Conservation (phyloP, 495 filamentous ascomycete species). For the Darksidea phi region DNA sequence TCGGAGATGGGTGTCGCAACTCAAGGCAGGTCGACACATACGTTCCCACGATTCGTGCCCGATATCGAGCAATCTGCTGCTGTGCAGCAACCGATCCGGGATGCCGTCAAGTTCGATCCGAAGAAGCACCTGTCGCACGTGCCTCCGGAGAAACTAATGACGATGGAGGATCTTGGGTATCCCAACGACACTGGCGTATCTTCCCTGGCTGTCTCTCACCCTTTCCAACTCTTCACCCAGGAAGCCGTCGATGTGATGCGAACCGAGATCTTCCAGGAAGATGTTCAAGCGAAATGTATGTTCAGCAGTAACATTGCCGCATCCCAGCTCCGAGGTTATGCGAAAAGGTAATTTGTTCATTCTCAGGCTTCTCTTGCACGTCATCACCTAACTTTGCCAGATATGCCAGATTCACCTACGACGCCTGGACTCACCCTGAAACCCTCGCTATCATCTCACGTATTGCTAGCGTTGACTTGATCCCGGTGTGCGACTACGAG, state of each 20-base stretch:
- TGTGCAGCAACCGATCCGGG: slow-evolving; percentile 17
- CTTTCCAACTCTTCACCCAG: slow-evolving; percentile 68
- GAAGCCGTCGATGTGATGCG: slow-evolving; percentile 67
- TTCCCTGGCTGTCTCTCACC: slow-evolving; percentile 66
- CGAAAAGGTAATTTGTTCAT: slow-evolving; percentile 56
- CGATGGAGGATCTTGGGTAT: slow-evolving; percentile 61
- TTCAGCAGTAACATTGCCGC: slow-evolving; percentile 65
- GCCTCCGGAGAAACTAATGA: slow-evolving; percentile 53
- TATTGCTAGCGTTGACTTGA: slow-evolving; percentile 71
- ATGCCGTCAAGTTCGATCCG: slow-evolving; percentile 48
- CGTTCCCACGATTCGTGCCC: slow-evolving; percentile 32
- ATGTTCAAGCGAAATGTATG: slow-evolving; percentile 64
- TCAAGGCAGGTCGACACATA: slow-evolving; percentile 15
- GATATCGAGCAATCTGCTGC: slow-evolving; percentile 33
- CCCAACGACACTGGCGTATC: slow-evolving; percentile 59
- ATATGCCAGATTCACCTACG: slow-evolving; percentile 65
- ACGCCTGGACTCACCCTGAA: slow-evolving; percentile 66
- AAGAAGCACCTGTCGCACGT: slow-evolving; percentile 57
- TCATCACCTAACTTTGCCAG: slow-evolving; percentile 37
- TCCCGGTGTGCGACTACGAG: slow-evolving; percentile 70
- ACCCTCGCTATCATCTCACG: slow-evolving; percentile 65
- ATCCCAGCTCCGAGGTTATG: slow-evolving; percentile 66
- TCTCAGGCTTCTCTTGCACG: neutral
- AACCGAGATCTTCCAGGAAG: slow-evolving; percentile 60
- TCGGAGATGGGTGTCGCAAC: slow-evolving; percentile 15